These are phyloP conservation scores for Eucalyptus camaldulensis DNA, from an alignment of 345 rosid species.

Conservation along the genomic window DNA sequence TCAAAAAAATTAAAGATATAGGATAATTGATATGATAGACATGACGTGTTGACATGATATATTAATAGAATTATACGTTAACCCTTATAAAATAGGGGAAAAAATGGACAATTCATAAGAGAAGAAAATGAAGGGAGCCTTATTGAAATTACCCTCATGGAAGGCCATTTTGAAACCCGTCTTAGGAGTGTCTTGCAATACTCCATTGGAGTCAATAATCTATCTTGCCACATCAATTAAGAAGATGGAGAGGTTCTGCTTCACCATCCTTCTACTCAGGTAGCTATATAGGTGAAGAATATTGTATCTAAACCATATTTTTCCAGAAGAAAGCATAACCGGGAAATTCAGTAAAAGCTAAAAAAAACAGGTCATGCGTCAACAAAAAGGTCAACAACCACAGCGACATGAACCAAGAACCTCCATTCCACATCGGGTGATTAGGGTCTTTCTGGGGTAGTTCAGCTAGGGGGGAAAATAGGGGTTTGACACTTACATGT, in stretches of 20 bases:
- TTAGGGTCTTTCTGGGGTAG: background rate
- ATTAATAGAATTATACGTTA: no score
- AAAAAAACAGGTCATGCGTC: background rate
- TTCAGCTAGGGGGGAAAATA: background rate
- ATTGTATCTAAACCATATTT: background rate
- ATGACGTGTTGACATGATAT: background rate
- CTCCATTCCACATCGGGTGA: background rate
- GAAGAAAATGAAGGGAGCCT: background rate
- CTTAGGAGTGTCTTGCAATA: background rate
- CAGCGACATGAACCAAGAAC: background rate
- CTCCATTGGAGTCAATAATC: background rate
- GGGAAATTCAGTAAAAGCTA: background rate
- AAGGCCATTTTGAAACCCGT: background rate
- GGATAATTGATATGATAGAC: background rate
- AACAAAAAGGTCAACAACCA: background rate
- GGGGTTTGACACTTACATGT: background rate
- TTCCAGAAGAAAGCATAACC: background rate
- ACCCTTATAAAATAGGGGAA: accelerated
- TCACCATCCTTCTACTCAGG: background rate
- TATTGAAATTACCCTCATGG: background rate
- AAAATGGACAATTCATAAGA: background rate
- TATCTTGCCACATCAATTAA: background rate
- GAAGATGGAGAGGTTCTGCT: background rate
- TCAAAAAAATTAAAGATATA: no score
- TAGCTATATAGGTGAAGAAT: background rate